Percentiles rank a stretch among this genome's conserved stretches.
These are phyloP conservation scores for Nymphaea thermarum DNA, from an alignment of 164 flowering plant genomes.

Conservation along the genomic window DNA sequence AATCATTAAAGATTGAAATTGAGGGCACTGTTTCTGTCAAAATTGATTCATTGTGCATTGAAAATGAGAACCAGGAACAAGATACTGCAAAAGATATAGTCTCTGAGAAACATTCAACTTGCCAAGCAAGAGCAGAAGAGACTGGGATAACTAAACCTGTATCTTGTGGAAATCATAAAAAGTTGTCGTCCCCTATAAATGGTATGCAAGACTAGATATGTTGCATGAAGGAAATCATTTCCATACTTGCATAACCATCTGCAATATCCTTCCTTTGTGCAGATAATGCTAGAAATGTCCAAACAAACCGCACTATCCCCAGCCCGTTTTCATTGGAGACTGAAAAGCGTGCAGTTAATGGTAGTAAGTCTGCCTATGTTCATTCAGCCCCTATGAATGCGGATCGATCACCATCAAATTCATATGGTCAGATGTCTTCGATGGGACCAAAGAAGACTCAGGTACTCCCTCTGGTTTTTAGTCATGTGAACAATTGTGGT, in stretches of 20 bases:
- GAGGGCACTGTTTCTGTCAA: not conserved
- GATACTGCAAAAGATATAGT: not conserved
- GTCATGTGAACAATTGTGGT: not conserved
- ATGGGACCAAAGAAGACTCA: slow-evolving; percentile 21
- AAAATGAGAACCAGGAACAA: not conserved
- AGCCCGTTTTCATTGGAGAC: slow-evolving; percentile 82
- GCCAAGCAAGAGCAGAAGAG: not conserved
- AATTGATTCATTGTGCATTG: not conserved
- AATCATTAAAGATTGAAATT: not conserved
- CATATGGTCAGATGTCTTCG: slow-evolving; percentile 14
- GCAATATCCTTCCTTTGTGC: not conserved
- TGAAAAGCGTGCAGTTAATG: slow-evolving; percentile 64
- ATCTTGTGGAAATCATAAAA: slow-evolving; percentile 12
- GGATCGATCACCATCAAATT: slow-evolving; percentile 14
- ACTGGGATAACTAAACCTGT: not conserved
- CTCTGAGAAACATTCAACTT: not conserved
- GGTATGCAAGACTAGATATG: slow-evolving; percentile 14
- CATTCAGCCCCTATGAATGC: slow-evolving; percentile 21
- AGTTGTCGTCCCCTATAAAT: slow-evolving; percentile 18
- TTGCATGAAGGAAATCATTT: not conserved
- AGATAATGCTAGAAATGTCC: slow-evolving; percentile 23
- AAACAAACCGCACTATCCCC: slow-evolving; percentile 41
- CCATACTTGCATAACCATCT: not conserved
- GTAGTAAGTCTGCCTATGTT: slow-evolving; percentile 27
- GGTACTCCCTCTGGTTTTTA: slow-evolving; percentile 12